These are phyloP conservation scores for Apiotrichum akiyoshidainum DNA, from an alignment of 1,284 basidiomycete genomes.

Conservation along the genomic window DNA sequence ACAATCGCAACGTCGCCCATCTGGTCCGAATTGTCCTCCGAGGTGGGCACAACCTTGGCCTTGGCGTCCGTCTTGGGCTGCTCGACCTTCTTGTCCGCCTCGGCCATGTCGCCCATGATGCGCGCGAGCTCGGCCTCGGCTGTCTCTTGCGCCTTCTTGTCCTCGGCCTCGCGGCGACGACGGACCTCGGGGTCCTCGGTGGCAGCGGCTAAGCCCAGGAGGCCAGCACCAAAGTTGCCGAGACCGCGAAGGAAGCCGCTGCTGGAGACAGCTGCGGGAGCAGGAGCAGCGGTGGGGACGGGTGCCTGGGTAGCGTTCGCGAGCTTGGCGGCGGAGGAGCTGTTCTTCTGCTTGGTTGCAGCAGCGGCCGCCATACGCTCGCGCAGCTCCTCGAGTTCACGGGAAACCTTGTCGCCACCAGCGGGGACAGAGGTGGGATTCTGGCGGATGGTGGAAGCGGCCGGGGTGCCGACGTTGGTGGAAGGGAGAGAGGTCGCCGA, in stretches of 20 bases:
- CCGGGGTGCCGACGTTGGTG: conserved; percentile 6
- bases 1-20: conserved; percentile 11
- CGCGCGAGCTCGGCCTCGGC: conserved; percentile 33
- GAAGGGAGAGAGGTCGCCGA: conserved; percentile 11
- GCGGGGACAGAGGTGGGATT: conserved; percentile 8
- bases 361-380: conserved; percentile 37
- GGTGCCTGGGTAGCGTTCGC: conserved; percentile 9
- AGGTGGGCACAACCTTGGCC: neutral
- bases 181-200: conserved; percentile 28
- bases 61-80: conserved; percentile 1
- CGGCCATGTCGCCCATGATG: conserved; percentile 22
- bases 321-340: conserved; percentile 7
- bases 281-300: neutral
- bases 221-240: conserved; percentile 29
- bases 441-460: neutral
- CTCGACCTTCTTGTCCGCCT: conserved; percentile 2
- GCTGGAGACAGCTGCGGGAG: conserved; percentile 9
- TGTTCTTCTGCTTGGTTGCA: conserved; percentile 28
- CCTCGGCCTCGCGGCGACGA: conserved; percentile 26
- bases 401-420: conserved; percentile 31
- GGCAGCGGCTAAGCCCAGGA: conserved; percentile 20
- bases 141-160: conserved; percentile 26
- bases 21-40: conserved; percentile 4
- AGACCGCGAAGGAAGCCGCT: conserved; percentile 42
- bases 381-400: conserved; percentile 41